Conservation (phyloP, 345 rosid genomes). For the Ailanthus altissimus region DNA sequence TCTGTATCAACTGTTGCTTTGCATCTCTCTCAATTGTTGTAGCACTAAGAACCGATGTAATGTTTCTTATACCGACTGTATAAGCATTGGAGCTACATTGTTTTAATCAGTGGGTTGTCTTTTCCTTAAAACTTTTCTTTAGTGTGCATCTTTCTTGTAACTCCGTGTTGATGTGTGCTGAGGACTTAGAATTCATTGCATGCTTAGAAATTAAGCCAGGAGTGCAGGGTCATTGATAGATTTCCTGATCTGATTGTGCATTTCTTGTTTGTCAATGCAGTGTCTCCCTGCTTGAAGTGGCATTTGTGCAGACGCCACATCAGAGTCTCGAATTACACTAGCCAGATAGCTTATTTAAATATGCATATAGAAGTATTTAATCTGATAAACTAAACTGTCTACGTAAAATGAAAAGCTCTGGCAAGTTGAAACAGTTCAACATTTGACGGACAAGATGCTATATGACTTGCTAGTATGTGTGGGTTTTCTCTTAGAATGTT, state of each 20-base stretch:
- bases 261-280: background rate
- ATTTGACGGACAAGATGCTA: too few relatives aligned
- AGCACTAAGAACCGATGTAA: background rate
- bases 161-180: background rate
- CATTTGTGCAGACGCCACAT: too few relatives aligned
- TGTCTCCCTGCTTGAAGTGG: background rate
- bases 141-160: background rate
- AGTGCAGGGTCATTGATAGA: background rate
- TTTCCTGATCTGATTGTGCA: background rate
- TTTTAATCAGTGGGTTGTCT: background rate
- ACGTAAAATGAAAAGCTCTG: too few relatives aligned
- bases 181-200: background rate
- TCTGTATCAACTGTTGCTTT: constrained; percentile 6
- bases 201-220: background rate
- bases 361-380: too few relatives aligned
- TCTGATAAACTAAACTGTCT: too few relatives aligned
- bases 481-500: too few relatives aligned
- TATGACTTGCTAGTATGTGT: too few relatives aligned
- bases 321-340: too few relatives aligned
- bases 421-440: too few relatives aligned
- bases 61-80: background rate
- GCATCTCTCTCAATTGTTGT: background rate
- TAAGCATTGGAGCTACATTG: constrained; percentile 2
- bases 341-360: too few relatives aligned
- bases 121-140: background rate